Evolutionary conservation across 2,329 filamentous ascomycete genomes (phyloP), one percentile per base, ranked within the genome.

Genomic region (Calonectria naviculata): DNA sequence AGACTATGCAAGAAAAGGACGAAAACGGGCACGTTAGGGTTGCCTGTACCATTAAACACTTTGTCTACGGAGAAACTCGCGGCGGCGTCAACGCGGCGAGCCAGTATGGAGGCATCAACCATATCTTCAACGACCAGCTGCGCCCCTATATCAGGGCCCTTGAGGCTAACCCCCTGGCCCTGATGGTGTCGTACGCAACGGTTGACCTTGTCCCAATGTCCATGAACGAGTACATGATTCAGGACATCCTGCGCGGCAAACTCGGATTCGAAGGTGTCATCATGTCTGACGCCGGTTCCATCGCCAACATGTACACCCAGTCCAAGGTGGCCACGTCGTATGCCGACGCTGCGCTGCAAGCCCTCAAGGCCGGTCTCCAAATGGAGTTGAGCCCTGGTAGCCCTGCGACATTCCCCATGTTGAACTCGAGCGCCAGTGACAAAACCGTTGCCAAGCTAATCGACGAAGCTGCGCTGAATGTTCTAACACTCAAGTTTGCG

Each of bases 41-140:
- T 5, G 81, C 82, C 3, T 80, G 79, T 4, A 83, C 81, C 2
- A 79, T 83, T 68, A 83, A 83, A 73, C 82, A 83, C 65, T 83
- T 79, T 69, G 75, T 83, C 4, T 83, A 80, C 44, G 82, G 82
- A n/a, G 72, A 75, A 9, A 69, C 71, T 2, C 78, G 75, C 26
- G 82, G 81, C 44, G 81, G 82, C 26, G 77, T 83, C 56, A 83
- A 83, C 72, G 65, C 68, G 0, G 82, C 81, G 7, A 81, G 78
- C 58, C 79, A 80, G 68, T 74, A 76, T 4, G 79, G 78, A 4
- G 81, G 81, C 15, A 70, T 83, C 15, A 83, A 83, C 68, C 75
- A 82, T 36, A 78, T 82, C 24, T 78, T 81, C 67, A 83, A 83
- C 73, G 78, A 80, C 58, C 76, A 79, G 19, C 74, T 75, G 3